A percentile compares a stretch with the other conserved stretches of the same genome.
These are phyloP conservation scores for Mycena galopus DNA, from an alignment of 768 basidiomycete species.

Conservation along the genomic window DNA sequence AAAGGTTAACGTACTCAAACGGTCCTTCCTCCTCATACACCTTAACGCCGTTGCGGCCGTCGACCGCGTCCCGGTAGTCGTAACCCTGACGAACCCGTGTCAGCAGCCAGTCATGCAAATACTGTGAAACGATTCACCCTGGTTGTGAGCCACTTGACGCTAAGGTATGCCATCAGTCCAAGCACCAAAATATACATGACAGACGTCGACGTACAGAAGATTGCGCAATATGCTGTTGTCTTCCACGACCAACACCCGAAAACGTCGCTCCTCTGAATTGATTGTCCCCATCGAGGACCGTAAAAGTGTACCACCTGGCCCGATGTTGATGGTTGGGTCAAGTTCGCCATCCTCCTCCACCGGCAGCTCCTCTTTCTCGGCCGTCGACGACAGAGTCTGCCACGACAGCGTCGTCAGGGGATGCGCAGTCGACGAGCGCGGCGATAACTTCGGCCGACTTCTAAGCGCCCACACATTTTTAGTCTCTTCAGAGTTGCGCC, in stretches of 20 bases:
- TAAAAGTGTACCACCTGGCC: conserved; percentile 75
- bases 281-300: conserved; percentile 73
- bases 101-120: conserved; percentile 40
- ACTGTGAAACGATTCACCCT: conserved; percentile 58
- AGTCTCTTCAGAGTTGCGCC: conserved; percentile 67
- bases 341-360: conserved; percentile 42
- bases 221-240: conserved; percentile 90
- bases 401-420: conserved; percentile 50
- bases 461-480: conserved; percentile 20
- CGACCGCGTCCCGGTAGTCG: conserved; percentile 81
- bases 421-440: conserved; percentile 64
- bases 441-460: conserved; percentile 66
- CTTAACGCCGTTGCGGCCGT: conserved; percentile 88
- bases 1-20: conserved; percentile 79
- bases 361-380: conserved; percentile 51
- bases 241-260: conserved; percentile 87
- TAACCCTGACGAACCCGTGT: conserved; percentile 64
- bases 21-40: conserved; percentile 78
- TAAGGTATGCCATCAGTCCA: conserved; percentile 33
- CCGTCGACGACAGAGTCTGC: conserved; percentile 48
- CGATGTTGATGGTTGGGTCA: conserved; percentile 64
- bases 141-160: conserved; percentile 76
- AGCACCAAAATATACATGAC: conserved; percentile 26
- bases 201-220: conserved; percentile 70
- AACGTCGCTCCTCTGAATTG: conserved; percentile 56